A percentile compares a stretch with the other conserved stretches of the same genome.
These are phyloP conservation scores for Tricholomella constricta DNA, from an alignment of 768 basidiomycete genomes.

Conservation along the genomic window DNA sequence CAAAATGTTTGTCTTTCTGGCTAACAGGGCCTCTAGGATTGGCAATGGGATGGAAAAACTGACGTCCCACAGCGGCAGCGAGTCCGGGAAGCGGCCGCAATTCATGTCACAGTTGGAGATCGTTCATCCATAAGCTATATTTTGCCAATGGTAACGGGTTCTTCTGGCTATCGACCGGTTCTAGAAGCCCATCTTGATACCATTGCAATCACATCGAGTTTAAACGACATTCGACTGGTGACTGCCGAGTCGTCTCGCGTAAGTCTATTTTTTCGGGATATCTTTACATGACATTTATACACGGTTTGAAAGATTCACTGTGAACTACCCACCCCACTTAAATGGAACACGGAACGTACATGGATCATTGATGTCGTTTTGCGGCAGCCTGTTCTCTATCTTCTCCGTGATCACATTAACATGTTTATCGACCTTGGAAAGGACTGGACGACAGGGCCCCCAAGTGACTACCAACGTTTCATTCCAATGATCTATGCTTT, in stretches of 20 bases:
- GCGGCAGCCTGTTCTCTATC: slow-evolving; percentile 69
- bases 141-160: slow-evolving; percentile 76
- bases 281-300: neutral
- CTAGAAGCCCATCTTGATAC: slow-evolving; percentile 84
- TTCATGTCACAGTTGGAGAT: slow-evolving; percentile 76
- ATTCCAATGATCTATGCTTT: slow-evolving; percentile 80
- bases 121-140: slow-evolving; percentile 85
- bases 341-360: slow-evolving; percentile 78
- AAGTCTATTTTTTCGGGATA: slow-evolving; percentile 9
- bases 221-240: slow-evolving; percentile 85
- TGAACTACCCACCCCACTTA: slow-evolving; percentile 76
- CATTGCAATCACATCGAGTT: slow-evolving; percentile 75
- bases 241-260: slow-evolving; percentile 80
- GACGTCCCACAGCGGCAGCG: slow-evolving; percentile 50
- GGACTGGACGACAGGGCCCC: slow-evolving; percentile 88
- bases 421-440: slow-evolving; percentile 92
- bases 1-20: neutral
- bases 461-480: slow-evolving; percentile 79
- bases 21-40: slow-evolving; percentile 56
- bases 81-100: slow-evolving; percentile 66
- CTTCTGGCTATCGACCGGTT: slow-evolving; percentile 74
- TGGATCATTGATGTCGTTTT: slow-evolving; percentile 81
- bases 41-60: slow-evolving; percentile 82
- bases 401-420: slow-evolving; percentile 92
- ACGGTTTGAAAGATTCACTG: slow-evolving; percentile 53